These are phyloP conservation scores for Aspergillus panamensis DNA, from an alignment of 495 filamentous ascomycete genomes.

Conservation along the genomic window DNA sequence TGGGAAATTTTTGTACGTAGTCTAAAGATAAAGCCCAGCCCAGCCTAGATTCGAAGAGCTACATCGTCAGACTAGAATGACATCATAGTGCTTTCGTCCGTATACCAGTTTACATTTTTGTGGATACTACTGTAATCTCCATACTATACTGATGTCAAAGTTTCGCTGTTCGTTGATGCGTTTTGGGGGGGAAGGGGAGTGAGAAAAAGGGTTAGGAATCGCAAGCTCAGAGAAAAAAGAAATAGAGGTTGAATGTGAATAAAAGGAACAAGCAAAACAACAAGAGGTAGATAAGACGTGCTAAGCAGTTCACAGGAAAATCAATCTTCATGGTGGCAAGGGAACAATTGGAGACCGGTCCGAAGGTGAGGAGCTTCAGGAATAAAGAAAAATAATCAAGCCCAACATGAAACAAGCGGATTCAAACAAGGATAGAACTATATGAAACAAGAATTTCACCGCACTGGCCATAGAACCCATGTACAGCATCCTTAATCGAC, in stretches of 20 bases:
- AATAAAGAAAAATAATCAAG: constrained; percentile 9
- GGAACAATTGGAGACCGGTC: constrained; percentile 5
- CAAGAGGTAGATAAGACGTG: constrained; percentile 7
- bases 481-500: constrained; percentile 22
- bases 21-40: not conserved
- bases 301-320: constrained; percentile 12
- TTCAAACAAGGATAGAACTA: constrained; percentile 30
- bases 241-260: constrained; percentile 13
- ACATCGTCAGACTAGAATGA: not conserved
- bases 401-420: constrained; percentile 22
- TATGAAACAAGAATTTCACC: constrained; percentile 30
- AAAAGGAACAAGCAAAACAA: constrained; percentile 12
- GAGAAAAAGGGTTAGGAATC: constrained; percentile 7
- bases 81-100: not conserved
- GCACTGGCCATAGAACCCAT: constrained; percentile 24
- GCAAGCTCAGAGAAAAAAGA: too few species aligned
- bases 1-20: not conserved
- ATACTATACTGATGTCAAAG: constrained; percentile 18
- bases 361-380: constrained; percentile 4
- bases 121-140: constrained; percentile 15
- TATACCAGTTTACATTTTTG: constrained; percentile 13
- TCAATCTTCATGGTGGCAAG: constrained; percentile 13
- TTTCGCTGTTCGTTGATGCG: constrained; percentile 14
- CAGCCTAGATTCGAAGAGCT: too few species aligned
- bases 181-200: not conserved